A percentile compares a stretch with the other conserved stretches of the same genome.
Evolutionary conservation across 495 filamentous ascomycete genomes (phyloP).

Genomic region (Aspergillus ostianus): DNA sequence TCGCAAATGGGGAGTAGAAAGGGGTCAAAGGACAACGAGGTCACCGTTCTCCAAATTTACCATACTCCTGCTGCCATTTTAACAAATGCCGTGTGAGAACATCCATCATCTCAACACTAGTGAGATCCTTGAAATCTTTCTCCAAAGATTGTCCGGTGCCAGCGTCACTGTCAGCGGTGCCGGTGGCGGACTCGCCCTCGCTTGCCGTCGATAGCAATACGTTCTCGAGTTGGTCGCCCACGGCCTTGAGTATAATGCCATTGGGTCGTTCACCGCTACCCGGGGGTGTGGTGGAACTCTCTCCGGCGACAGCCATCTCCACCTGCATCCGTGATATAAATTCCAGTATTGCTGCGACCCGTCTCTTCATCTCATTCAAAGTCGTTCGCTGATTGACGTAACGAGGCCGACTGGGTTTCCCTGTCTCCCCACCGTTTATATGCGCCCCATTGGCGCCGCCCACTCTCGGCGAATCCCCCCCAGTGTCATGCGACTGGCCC

Average conservation of each 20-base stretch:
- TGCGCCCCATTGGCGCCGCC: slow-evolving; percentile 34
- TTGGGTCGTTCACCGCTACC: slow-evolving; percentile 37
- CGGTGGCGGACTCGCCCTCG: slow-evolving; percentile 31
- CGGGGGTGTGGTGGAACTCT: slow-evolving; percentile 38
- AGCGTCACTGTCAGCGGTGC: slow-evolving; percentile 31
- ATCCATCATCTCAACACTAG: slow-evolving; percentile 80
- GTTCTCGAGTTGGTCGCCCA: slow-evolving; percentile 38
- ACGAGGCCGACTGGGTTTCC: slow-evolving; percentile 58
- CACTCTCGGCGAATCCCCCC: slow-evolving; percentile 40
- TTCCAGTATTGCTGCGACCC: slow-evolving; percentile 78
- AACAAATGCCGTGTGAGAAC: slow-evolving; percentile 69
- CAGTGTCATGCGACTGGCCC: slow-evolving; percentile 63
- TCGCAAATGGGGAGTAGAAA: background rate
- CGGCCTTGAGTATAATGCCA: slow-evolving; percentile 33
- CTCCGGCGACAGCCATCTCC: slow-evolving; percentile 66
- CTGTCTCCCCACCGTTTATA: slow-evolving; percentile 44
- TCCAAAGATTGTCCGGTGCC: slow-evolving; percentile 26
- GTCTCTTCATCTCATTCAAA: slow-evolving; percentile 88
- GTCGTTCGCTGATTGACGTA: slow-evolving; percentile 61
- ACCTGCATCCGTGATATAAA: slow-evolving; percentile 89
- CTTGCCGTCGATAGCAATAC: slow-evolving; percentile 25
- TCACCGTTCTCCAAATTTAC: slow-evolving; percentile 53
- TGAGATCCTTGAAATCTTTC: slow-evolving; percentile 64
- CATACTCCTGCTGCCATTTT: slow-evolving; percentile 71
- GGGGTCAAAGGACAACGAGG: slow-evolving; percentile 1